Conservation (phyloP, 2,329 filamentous ascomycete genomes). For the Exophiala mesophila region DNA sequence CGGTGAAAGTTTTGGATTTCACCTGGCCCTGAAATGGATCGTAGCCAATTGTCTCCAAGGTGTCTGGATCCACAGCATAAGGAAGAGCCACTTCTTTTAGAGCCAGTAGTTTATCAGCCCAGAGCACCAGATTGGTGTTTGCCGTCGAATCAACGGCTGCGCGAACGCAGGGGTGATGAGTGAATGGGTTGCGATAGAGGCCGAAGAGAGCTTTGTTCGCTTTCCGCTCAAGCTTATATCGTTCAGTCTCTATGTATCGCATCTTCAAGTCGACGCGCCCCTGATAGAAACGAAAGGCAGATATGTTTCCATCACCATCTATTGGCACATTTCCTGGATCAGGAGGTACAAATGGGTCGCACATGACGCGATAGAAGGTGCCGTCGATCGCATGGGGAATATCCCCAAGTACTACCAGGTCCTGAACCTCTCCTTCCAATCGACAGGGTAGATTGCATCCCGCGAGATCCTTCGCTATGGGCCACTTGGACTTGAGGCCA, state of each 20-base stretch:
- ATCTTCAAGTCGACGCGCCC: conserved; percentile 31
- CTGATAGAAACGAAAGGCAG: conserved; percentile 31
- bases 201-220: conserved; percentile 11
- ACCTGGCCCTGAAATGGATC: conserved; percentile 40
- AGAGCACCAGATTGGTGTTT: conserved; percentile 10
- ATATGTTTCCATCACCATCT: conserved; percentile 32
- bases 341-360: conserved; percentile 27
- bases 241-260: conserved; percentile 31
- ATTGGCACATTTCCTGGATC: conserved; percentile 23
- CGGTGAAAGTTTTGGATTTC: conserved; percentile 38
- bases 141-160: conserved; percentile 14
- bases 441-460: conserved; percentile 6
- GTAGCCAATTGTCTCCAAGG: conserved; percentile 36
- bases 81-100: conserved; percentile 9
- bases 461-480: not conserved
- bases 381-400: conserved; percentile 32
- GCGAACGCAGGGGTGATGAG: conserved; percentile 13
- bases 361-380: conserved; percentile 31
- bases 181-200: conserved; percentile 13
- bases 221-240: conserved; percentile 26
- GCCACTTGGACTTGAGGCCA: conserved; percentile 4
- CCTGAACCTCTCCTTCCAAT: conserved; percentile 24
- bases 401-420: conserved; percentile 30
- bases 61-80: conserved; percentile 38
- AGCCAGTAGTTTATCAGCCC: conserved; percentile 8